phyloP scores from a whole-genome alignment of 140 eudicot genomes.

The Cichorium intybus region DNA sequence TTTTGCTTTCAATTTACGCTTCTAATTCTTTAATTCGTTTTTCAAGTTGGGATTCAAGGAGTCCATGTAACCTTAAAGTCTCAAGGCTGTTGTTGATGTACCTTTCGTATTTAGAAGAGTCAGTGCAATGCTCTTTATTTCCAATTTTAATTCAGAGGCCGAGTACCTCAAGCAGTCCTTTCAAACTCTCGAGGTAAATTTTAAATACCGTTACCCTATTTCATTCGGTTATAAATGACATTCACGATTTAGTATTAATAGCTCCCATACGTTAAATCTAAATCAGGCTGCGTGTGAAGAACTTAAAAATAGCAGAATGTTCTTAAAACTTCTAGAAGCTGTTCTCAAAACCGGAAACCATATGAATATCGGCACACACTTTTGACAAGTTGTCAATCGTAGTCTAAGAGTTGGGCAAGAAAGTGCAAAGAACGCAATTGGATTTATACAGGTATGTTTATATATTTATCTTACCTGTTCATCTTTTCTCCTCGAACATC shows the following conservation, averaged over 20 bases:
- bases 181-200: conserved; percentile 77
- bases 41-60: too few relatives aligned
- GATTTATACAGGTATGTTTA: too few relatives aligned
- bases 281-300: conserved; percentile 97
- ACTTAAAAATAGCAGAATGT: conserved; percentile 81
- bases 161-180: conserved; percentile 78
- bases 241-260: background rate
- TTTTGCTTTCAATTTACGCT: too few relatives aligned
- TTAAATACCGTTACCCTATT: conserved; percentile 6
- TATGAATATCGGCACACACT: conserved; percentile 91
- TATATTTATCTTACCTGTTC: too few relatives aligned
- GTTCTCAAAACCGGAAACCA: conserved; percentile 97
- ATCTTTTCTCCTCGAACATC: too few relatives aligned
- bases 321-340: conserved; percentile 91
- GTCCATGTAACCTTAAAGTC: too few relatives aligned
- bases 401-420: too few relatives aligned
- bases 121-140: conserved; percentile 74
- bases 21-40: too few relatives aligned
- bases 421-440: too few relatives aligned
- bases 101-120: conserved; percentile 89
- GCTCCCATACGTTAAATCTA: conserved; percentile 5
- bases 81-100: conserved; percentile 77
- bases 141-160: conserved; percentile 83
- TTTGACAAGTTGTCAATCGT: too few relatives aligned
- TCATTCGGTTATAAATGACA: background rate